Conservation (phyloP, 1,284 basidiomycete species). For the Ceratobasidium sp. region DNA sequence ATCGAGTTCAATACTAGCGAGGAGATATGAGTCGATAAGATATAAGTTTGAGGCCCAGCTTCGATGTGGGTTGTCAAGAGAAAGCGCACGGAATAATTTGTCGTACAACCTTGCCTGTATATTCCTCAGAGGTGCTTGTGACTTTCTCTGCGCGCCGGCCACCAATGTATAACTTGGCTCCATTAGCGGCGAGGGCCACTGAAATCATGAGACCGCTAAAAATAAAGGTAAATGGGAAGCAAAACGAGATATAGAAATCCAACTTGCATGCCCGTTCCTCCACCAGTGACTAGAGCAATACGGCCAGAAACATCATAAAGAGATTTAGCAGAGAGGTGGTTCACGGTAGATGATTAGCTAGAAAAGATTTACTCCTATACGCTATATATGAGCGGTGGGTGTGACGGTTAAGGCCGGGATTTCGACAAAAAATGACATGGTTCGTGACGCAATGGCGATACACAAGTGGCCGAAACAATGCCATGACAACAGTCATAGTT, state of each 20-base stretch:
- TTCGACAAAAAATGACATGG: no score
- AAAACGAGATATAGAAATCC: neutral
- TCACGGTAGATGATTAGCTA: conserved; percentile 53
- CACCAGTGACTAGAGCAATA: conserved; percentile 47
- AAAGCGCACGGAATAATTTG: conserved; percentile 68
- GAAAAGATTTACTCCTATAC: no score
- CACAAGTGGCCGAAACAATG: no score
- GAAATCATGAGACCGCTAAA: conserved; percentile 74
- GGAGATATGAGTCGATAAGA: neutral
- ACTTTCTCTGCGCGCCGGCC: conserved; percentile 75
- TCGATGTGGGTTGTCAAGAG: no score
- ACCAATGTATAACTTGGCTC: conserved; percentile 88
- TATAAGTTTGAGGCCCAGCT: neutral
- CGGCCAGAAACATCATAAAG: conserved; percentile 42
- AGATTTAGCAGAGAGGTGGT: conserved; percentile 27
- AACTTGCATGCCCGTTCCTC: conserved; percentile 46
- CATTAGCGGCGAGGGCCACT: conserved; percentile 77
- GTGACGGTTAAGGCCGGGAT: no score
- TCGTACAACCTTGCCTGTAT: conserved; percentile 56
- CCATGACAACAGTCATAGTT: no score
- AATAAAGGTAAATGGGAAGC: neutral
- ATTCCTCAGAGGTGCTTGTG: conserved; percentile 61
- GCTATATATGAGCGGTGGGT: no score
- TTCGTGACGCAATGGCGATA: no score
- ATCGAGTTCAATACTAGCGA: conserved; percentile 74